phyloP scores from a whole-genome alignment of 1,284 basidiomycete species.

The Amylostereum areolatum region DNA sequence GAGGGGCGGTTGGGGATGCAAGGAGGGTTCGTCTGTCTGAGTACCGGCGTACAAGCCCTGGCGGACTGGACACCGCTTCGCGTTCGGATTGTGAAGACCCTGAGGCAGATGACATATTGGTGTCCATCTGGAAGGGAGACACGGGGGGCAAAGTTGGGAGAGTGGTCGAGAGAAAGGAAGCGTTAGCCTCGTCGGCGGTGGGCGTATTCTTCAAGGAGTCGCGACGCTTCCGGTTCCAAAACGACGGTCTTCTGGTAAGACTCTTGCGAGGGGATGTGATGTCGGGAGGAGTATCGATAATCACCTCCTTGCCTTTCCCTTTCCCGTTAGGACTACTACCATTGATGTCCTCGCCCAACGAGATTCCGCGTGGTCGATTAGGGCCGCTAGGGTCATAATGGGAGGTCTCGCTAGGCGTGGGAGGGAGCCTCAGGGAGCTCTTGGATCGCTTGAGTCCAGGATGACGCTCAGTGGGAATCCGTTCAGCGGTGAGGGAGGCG shows the following conservation, averaged over 20 bases:
- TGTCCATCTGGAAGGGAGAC: slow-evolving; percentile 46
- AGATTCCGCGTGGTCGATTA: slow-evolving; percentile 37
- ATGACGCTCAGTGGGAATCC: slow-evolving; percentile 6
- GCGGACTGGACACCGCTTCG: slow-evolving; percentile 21
- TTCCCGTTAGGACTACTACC: slow-evolving; percentile 27
- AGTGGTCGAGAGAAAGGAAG: slow-evolving; percentile 21
- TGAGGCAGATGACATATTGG: slow-evolving; percentile 14
- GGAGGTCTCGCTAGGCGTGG: slow-evolving; percentile 12
- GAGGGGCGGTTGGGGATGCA: slow-evolving; percentile 17
- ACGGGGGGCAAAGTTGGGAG: slow-evolving; percentile 42
- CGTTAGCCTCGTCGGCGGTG: slow-evolving; percentile 17
- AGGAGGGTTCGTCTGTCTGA: slow-evolving; percentile 34
- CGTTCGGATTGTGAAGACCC: slow-evolving; percentile 21
- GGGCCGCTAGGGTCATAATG: slow-evolving; percentile 26
- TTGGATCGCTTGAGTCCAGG: slow-evolving; percentile 34
- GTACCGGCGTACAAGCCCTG: slow-evolving; percentile 43
- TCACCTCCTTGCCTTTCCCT: slow-evolving; percentile 37
- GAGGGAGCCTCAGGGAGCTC: slow-evolving; percentile 38
- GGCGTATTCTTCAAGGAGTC: slow-evolving; percentile 19
- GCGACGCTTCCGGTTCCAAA: slow-evolving; percentile 40
- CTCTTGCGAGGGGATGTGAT: slow-evolving; percentile 22
- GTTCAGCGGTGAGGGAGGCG: slow-evolving; percentile 26
- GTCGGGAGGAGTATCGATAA: slow-evolving; percentile 10
- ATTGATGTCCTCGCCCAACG: slow-evolving; percentile 25
- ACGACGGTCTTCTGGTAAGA: slow-evolving; percentile 49